Conservation (phyloP, 1,139 yeast species). For the Geotrichum candidum region DNA sequence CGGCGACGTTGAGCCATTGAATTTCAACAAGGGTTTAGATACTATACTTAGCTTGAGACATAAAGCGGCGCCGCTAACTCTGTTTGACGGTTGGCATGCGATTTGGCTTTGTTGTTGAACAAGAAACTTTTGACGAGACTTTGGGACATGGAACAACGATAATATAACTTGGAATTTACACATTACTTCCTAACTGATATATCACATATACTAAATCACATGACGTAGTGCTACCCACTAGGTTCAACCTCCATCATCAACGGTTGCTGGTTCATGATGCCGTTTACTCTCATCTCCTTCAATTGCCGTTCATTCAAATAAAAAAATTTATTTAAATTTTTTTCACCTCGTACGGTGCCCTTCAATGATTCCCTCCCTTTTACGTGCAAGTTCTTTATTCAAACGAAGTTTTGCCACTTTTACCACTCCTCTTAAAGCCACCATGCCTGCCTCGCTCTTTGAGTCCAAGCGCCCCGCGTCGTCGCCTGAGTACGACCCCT, state of each 20-base stretch:
- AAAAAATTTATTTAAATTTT: too few species aligned
- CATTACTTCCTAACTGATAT: too few species aligned
- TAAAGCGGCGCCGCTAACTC: too few species aligned
- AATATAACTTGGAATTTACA: too few species aligned
- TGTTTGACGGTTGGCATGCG: too few species aligned
- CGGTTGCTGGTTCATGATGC: not conserved
- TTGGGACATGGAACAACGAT: too few species aligned
- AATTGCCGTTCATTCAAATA: not conserved
- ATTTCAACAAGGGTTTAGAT: too few species aligned
- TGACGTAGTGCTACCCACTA: not conserved
- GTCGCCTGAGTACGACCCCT: constrained; percentile 47
- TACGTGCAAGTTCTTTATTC: not conserved
- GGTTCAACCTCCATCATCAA: not conserved
- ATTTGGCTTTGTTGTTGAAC: too few species aligned
- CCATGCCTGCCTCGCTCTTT: constrained; percentile 13
- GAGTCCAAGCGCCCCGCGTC: constrained; percentile 20
- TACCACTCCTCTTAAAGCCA: not conserved
- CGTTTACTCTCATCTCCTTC: not conserved
- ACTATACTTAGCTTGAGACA: too few species aligned
- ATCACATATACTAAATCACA: not conserved
- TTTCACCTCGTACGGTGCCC: not conserved
- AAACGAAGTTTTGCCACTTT: not conserved
- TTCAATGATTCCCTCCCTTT: not conserved
- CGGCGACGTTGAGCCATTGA: too few species aligned
- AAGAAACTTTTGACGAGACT: too few species aligned